Evolutionary conservation across 2,329 filamentous ascomycete genomes (phyloP).

Genomic region (Stemphylium vesicarium): DNA sequence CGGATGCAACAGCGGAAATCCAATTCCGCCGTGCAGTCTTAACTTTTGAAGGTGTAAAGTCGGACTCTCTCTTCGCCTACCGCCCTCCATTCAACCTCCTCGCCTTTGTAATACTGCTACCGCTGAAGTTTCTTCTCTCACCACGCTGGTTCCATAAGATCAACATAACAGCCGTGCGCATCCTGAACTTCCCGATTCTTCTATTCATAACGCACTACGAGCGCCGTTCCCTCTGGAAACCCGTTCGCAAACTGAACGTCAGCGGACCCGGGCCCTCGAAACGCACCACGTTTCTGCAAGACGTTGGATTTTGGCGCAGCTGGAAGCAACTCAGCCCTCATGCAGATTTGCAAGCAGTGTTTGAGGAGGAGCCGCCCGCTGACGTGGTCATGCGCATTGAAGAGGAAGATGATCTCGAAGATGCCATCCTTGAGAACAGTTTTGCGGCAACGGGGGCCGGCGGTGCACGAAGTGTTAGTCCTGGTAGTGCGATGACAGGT

Average conservation of each 20-base stretch:
- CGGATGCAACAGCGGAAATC: constrained; percentile 81
- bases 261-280: constrained; percentile 46
- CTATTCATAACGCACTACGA: constrained; percentile 74
- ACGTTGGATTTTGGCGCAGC: constrained; percentile 58
- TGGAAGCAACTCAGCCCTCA: constrained; percentile 71
- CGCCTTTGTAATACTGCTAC: constrained; percentile 74
- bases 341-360: constrained; percentile 74
- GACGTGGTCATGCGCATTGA: constrained; percentile 55
- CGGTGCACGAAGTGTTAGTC: constrained; percentile 39
- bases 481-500: constrained; percentile 35
- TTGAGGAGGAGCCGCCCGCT: constrained; percentile 72
- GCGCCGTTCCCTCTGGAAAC: constrained; percentile 71
- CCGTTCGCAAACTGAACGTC: constrained; percentile 36
- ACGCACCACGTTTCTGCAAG: constrained; percentile 56
- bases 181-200: constrained; percentile 77
- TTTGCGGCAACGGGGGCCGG: constrained; percentile 32
- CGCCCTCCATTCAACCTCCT: constrained; percentile 84
- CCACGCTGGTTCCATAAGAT: constrained; percentile 90
- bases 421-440: constrained; percentile 52
- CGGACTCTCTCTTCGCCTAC: constrained; percentile 82
- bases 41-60: constrained; percentile 85
- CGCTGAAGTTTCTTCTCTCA: constrained; percentile 78
- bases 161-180: constrained; percentile 76
- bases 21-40: constrained; percentile 81
- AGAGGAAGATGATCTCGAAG: constrained; percentile 57